Conservation (phyloP, 495 filamentous ascomycete genomes). For the Penicillium desertorum region DNA sequence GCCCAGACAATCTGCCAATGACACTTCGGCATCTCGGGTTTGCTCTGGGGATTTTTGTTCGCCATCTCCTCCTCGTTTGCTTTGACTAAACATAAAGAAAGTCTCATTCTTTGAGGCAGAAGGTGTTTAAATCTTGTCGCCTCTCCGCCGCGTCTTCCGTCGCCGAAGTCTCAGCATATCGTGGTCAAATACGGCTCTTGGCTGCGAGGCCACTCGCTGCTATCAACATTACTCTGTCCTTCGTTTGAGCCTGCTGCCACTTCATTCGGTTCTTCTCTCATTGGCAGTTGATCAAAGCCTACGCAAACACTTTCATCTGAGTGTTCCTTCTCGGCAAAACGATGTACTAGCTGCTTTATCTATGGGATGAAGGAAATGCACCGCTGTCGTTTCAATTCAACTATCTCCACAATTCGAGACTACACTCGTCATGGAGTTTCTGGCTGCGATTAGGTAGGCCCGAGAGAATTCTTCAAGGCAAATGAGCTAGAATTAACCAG, state of each 20-base stretch:
- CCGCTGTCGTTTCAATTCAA: conserved; percentile 9
- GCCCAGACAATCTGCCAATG: conserved; percentile 17
- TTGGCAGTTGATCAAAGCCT: not conserved
- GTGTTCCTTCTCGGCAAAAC: not conserved
- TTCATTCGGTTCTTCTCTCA: not conserved
- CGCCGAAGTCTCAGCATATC: not conserved
- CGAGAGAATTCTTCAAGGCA: not conserved
- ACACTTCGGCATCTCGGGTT: conserved; percentile 19
- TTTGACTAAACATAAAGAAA: not conserved
- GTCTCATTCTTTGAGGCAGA: not conserved
- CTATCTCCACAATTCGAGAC: conserved; percentile 14
- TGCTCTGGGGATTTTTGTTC: conserved; percentile 21
- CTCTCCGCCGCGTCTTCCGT: not conserved
- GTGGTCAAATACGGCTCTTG: not conserved
- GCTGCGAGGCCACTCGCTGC: conserved; percentile 2
- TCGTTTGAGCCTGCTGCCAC: not conserved
- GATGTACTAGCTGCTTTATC: conserved; percentile 13
- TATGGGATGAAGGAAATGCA: conserved; percentile 24
- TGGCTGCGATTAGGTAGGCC: conserved; percentile 43
- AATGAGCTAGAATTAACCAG: conserved; percentile 13
- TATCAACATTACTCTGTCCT: conserved; percentile 3
- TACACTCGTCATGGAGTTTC: conserved; percentile 40
- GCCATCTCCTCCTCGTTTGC: not conserved
- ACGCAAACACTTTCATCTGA: not conserved
- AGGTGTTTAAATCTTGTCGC: not conserved